These are phyloP conservation scores for Hagleromyces aurorensis DNA, from an alignment of 805 yeast species.

Conservation along the genomic window DNA sequence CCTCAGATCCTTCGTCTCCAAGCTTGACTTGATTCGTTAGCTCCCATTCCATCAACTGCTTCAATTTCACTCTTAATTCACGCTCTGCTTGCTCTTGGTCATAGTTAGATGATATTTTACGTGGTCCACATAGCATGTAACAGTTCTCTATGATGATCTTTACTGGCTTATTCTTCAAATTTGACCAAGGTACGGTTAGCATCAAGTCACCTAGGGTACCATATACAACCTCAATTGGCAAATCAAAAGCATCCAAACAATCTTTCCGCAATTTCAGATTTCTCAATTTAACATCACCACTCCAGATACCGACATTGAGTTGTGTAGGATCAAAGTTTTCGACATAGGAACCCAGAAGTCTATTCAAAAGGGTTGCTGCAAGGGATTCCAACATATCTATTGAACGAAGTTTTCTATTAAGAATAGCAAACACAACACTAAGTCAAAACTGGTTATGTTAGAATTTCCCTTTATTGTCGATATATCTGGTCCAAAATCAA, in stretches of 20 bases:
- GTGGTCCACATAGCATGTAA: conserved; percentile 73
- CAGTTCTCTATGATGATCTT: conserved; percentile 82
- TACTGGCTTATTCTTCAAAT: conserved; percentile 86
- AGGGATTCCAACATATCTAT: conserved; percentile 33
- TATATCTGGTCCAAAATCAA: too few species aligned
- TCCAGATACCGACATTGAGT: conserved; percentile 92
- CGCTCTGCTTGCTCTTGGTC: conserved; percentile 49
- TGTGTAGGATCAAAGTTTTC: conserved; percentile 96
- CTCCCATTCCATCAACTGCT: conserved; percentile 59
- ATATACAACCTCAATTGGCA: conserved; percentile 81
- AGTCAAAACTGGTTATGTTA: too few species aligned
- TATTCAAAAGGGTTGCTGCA: conserved; percentile 30
- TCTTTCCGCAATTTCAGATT: conserved; percentile 78
- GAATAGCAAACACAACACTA: too few species aligned
- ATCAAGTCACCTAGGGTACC: conserved; percentile 89
- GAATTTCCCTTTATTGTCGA: too few species aligned
- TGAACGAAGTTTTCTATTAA: too few species aligned
- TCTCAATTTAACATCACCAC: conserved; percentile 86
- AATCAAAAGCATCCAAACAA: conserved; percentile 74
- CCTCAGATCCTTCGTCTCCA: conserved; percentile 27
- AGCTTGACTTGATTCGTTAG: conserved; percentile 40
- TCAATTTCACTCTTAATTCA: conserved; percentile 57
- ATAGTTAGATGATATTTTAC: conserved; percentile 46
- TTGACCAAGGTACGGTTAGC: conserved; percentile 94
- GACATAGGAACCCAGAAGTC: conserved; percentile 47